Percentiles rank a stretch among this genome's conserved stretches.
Evolutionary conservation across 805 yeast genomes (phyloP).

Genomic region (Yarrowia sp.): DNA sequence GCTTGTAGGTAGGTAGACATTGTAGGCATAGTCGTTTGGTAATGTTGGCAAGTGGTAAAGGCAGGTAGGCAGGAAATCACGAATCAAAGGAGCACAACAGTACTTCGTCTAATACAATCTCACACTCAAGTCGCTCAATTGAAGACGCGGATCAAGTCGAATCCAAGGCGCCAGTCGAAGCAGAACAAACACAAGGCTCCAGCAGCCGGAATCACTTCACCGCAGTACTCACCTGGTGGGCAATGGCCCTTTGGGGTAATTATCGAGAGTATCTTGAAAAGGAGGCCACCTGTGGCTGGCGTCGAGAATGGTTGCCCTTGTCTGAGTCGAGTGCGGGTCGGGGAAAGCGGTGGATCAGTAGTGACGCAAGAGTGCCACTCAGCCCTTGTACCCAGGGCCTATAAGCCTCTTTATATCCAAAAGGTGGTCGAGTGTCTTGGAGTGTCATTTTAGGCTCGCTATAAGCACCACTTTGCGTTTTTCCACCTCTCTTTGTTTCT

Average conservation of each 20-base stretch:
- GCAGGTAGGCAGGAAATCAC: no score
- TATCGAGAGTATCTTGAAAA: conserved; percentile 18
- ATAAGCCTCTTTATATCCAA: conserved; percentile 22
- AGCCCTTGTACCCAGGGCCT: conserved; percentile 4
- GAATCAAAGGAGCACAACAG: no score
- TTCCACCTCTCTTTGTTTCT: neutral
- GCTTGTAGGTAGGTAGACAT: no score
- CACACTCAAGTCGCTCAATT: no score
- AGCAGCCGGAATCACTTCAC: neutral
- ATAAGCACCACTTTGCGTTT: conserved; percentile 14
- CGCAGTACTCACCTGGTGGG: conserved; percentile 14
- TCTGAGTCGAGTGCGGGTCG: neutral
- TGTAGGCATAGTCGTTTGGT: no score
- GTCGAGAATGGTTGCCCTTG: neutral
- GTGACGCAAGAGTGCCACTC: conserved; percentile 21
- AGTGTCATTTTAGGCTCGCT: conserved; percentile 8
- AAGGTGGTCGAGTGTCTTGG: conserved; percentile 25
- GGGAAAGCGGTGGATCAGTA: neutral
- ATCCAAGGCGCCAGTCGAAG: no score
- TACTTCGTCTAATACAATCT: no score
- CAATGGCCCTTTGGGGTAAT: conserved; percentile 24
- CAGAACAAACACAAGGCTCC: no score
- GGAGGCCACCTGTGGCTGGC: neutral
- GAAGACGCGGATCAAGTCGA: no score
- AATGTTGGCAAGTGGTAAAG: no score